phyloP scores from a whole-genome alignment of 192 early-diverging fungal genomes.

The Endogone sp. region DNA sequence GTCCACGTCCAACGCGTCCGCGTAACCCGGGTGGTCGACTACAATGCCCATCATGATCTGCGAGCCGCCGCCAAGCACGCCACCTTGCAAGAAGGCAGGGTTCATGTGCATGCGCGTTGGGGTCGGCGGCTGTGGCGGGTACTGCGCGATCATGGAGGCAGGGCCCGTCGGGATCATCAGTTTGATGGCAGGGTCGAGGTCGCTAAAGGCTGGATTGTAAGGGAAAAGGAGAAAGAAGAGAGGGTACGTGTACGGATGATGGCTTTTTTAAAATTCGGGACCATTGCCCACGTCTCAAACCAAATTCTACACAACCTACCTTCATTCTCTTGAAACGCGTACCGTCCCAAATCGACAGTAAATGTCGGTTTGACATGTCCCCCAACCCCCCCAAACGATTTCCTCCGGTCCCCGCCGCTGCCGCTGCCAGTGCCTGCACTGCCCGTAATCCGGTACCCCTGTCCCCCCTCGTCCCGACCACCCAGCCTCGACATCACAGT shows the following conservation, averaged over 20 bases:
- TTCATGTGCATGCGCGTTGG: not conserved
- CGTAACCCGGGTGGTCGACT: not conserved
- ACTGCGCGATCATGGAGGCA: not conserved
- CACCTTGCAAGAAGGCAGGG: not conserved
- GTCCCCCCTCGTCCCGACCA: no score
- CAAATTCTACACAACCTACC: not conserved
- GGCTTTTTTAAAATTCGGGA: no score
- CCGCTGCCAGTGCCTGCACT: not conserved
- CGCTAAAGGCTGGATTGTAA: not conserved
- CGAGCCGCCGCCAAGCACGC: no score
- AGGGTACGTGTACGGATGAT: no score
- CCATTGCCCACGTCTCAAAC: no score
- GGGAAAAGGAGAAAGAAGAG: not conserved
- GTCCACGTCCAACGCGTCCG: not conserved
- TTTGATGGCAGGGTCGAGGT: not conserved
- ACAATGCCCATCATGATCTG: not conserved
- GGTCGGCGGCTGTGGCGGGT: not conserved
- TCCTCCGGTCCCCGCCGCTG: not conserved
- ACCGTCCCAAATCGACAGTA: not conserved
- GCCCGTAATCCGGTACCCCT: not conserved
- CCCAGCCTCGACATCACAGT: not conserved
- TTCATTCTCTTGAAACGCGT: not conserved
- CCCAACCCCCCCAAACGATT: not conserved
- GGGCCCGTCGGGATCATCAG: not conserved
- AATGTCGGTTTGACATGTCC: not conserved